Evolutionary conservation across 2,329 filamentous ascomycete genomes (phyloP).

Genomic region (Fusarium fujikuroi): DNA sequence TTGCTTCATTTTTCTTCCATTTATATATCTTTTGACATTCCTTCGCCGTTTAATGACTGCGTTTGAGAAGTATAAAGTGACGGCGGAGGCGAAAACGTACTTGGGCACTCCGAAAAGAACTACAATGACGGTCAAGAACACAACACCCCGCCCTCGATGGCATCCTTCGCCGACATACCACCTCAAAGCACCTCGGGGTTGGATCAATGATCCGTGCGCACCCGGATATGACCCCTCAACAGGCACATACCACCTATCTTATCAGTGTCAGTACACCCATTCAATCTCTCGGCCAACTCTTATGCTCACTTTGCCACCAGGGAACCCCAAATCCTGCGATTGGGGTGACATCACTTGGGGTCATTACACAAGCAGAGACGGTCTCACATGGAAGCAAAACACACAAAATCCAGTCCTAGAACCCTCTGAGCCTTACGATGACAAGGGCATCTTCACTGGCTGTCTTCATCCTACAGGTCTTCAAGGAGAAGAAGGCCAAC

Average conservation of each 20-base stretch:
- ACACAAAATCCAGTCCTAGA: slow-evolving; percentile 48
- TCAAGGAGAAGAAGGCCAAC: slow-evolving; percentile 50
- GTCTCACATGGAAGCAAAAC: slow-evolving; percentile 56
- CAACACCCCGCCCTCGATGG: slow-evolving; percentile 17
- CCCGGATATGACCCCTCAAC: slow-evolving; percentile 37
- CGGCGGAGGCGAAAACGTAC: not conserved
- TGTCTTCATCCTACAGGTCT: slow-evolving; percentile 60
- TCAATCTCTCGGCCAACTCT: rapidly evolving
- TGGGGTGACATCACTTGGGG: slow-evolving; percentile 60
- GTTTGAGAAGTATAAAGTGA: rapidly evolving
- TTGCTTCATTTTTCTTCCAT: not conserved
- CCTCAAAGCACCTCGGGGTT: slow-evolving; percentile 37
- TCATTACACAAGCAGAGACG: slow-evolving; percentile 57
- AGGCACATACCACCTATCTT: slow-evolving; percentile 41
- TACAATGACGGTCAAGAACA: slow-evolving; percentile 21
- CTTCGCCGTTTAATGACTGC: not conserved
- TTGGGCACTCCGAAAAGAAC: not conserved
- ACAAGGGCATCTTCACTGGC: slow-evolving; percentile 63
- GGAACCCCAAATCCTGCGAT: slow-evolving; percentile 51
- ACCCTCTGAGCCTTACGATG: slow-evolving; percentile 57
- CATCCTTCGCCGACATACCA: slow-evolving; percentile 37
- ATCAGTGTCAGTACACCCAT: slow-evolving; percentile 31
- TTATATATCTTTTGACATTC: not conserved
- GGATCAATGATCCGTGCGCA: slow-evolving; percentile 42
- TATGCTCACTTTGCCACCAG: slow-evolving; percentile 8